These are phyloP conservation scores for Globisporangium mamillatum DNA, from an alignment of 352 stramenopile genomes.

Conservation along the genomic window DNA sequence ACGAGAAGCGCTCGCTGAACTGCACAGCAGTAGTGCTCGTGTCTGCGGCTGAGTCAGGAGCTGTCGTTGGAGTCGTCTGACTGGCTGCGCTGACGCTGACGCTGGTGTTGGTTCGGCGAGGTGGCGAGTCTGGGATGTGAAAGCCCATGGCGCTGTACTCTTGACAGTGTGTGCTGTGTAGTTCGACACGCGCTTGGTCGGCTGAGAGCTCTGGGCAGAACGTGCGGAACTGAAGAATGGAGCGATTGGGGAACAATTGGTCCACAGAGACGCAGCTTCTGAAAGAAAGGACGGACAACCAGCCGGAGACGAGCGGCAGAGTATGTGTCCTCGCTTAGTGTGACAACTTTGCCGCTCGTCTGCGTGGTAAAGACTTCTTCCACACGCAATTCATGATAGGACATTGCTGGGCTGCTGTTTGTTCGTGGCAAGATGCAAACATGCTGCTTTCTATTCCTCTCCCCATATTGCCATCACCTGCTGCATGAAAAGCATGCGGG, in stretches of 20 bases:
- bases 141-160: slow-evolving; percentile 45
- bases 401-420: neutral
- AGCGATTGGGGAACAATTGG: neutral
- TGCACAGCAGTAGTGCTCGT: neutral
- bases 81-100: slow-evolving; percentile 20
- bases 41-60: neutral
- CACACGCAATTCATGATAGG: neutral
- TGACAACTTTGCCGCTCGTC: neutral
- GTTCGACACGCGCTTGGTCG: neutral
- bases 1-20: slow-evolving; percentile 10
- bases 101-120: neutral
- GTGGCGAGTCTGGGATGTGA: slow-evolving; percentile 61
- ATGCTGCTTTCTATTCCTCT: neutral
- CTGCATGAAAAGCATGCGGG: neutral
- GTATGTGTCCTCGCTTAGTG: too few species aligned
- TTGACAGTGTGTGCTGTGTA: neutral
- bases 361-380: neutral
- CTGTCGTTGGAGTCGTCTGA: slow-evolving; percentile 3
- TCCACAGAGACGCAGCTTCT: neutral
- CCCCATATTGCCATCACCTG: neutral
- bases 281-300: slow-evolving; percentile 4
- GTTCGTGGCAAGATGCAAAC: neutral
- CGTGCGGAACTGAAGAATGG: slow-evolving; percentile 1
- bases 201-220: neutral
- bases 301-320: too few species aligned